phyloP scores from a whole-genome alignment of 2,329 filamentous ascomycete genomes.

The Clarireedia homoeocarpa region DNA sequence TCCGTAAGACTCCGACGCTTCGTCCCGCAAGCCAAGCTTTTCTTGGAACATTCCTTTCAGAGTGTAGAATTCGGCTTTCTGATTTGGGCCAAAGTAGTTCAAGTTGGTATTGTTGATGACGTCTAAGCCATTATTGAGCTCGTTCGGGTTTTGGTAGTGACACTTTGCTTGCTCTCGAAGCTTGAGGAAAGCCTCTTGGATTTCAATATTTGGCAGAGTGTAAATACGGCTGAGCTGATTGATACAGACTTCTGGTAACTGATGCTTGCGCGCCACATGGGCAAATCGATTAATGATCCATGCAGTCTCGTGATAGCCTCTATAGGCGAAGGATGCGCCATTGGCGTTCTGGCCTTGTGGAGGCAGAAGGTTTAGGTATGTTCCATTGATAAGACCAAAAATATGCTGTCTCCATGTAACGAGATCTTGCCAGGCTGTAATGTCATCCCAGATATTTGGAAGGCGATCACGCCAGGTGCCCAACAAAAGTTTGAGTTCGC shows the following conservation, averaged over 20 bases:
- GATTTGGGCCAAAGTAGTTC: constrained; percentile 91
- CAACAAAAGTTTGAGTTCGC: constrained; percentile 87
- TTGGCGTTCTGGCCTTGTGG: constrained; percentile 73
- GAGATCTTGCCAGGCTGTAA: constrained; percentile 97
- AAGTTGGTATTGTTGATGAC: constrained; percentile 99
- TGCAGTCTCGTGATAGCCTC: constrained; percentile 95
- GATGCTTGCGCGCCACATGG: constrained; percentile 94
- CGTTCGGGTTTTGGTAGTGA: constrained; percentile 91
- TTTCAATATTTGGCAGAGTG: constrained; percentile 97
- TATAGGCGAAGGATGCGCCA: constrained; percentile 90
- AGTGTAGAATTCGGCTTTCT: constrained; percentile 98
- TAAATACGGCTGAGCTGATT: constrained; percentile 96
- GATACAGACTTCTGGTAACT: constrained; percentile 93
- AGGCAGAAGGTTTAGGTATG: constrained; percentile 79
- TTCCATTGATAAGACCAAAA: constrained; percentile 92
- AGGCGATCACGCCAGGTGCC: constrained; percentile 93
- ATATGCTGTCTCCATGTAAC: constrained; percentile 99
- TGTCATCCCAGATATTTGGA: constrained; percentile 98
- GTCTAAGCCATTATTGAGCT: constrained; percentile 86
- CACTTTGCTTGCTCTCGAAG: constrained; percentile 97
- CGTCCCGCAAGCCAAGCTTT: constrained; percentile 81
- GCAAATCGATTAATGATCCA: constrained; percentile 99
- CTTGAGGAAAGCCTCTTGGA: constrained; percentile 98
- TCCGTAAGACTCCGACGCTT: constrained; percentile 89
- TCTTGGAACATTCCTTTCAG: constrained; percentile 99